phyloP scores from a whole-genome alignment of 257 asterid species.

The Coffea canephora region DNA sequence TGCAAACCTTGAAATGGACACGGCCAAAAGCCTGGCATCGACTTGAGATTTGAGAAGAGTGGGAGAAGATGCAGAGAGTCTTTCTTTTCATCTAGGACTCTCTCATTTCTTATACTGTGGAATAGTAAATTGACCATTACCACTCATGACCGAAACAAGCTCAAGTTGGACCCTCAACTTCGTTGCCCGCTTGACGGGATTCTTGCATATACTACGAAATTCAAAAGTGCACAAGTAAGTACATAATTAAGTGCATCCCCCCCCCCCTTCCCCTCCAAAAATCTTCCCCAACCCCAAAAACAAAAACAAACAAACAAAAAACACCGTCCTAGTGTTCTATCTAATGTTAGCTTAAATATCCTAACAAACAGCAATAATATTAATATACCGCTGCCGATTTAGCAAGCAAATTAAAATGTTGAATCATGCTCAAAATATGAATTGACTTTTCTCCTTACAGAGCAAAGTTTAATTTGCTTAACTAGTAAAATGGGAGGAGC shows the following conservation, averaged over 20 bases:
- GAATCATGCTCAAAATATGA: not conserved
- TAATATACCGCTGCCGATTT: not conserved
- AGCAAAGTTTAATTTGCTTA: not conserved
- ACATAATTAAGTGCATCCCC: too few relatives aligned
- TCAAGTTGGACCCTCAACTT: slow-evolving; percentile 7
- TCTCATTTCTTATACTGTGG: slow-evolving; percentile 3
- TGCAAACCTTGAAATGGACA: not conserved
- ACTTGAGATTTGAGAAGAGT: not conserved
- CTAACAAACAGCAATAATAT: not conserved
- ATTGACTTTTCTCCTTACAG: too few relatives aligned
- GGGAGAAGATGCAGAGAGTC: not conserved
- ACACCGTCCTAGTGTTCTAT: not conserved
- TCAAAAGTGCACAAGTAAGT: not conserved
- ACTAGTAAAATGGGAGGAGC: not conserved
- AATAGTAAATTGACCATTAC: not conserved
- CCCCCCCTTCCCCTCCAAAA: too few relatives aligned
- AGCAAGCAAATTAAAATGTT: not conserved
- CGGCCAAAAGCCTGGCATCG: not conserved
- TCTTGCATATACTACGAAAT: not conserved
- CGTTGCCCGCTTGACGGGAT: not conserved
- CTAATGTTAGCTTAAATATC: not conserved
- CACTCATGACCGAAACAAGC: not conserved
- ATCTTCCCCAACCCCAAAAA: too few relatives aligned
- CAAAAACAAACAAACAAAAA: too few relatives aligned
- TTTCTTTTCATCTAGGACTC: not conserved